Evolutionary conservation across 805 yeast genomes (phyloP).

Genomic region (Candida tibetensis): DNA sequence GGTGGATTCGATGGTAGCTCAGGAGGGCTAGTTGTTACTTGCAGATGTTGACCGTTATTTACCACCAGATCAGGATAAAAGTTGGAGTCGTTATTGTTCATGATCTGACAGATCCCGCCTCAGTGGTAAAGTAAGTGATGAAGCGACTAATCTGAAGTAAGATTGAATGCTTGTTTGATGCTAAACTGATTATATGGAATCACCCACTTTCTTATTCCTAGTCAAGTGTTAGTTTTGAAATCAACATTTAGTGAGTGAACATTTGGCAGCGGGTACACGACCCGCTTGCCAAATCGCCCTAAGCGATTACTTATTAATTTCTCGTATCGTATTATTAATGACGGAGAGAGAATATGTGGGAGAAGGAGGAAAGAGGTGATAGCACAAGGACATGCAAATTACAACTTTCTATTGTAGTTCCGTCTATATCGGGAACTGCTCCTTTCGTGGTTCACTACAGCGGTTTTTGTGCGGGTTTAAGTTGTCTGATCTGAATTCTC

Average conservation of each 20-base stretch:
- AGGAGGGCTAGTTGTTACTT: slow-evolving; percentile 1
- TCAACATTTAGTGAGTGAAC: background rate
- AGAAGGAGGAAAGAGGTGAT: too few species aligned
- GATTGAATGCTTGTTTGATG: background rate
- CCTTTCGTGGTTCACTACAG: too few species aligned
- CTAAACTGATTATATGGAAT: background rate
- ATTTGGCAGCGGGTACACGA: background rate
- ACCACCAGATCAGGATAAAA: slow-evolving; percentile 6
- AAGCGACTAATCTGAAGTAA: background rate
- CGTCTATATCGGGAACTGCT: too few species aligned
- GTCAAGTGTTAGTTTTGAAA: background rate
- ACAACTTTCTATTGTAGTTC: too few species aligned
- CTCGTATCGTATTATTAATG: too few species aligned
- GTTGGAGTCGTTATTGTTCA: slow-evolving; percentile 5
- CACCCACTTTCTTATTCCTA: background rate
- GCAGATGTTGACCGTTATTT: slow-evolving; percentile 3
- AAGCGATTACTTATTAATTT: too few species aligned
- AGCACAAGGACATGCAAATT: too few species aligned
- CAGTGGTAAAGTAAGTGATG: background rate
- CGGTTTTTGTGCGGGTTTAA: too few species aligned
- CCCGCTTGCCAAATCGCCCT: too few species aligned
- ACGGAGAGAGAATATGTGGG: too few species aligned
- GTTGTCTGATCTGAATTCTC: too few species aligned
- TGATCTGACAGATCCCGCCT: background rate
- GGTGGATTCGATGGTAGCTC: slow-evolving; percentile 1